Base-by-base conservation (phyloP, 1,139 yeast species). In the Blastobotrys arbuscula region DNA sequence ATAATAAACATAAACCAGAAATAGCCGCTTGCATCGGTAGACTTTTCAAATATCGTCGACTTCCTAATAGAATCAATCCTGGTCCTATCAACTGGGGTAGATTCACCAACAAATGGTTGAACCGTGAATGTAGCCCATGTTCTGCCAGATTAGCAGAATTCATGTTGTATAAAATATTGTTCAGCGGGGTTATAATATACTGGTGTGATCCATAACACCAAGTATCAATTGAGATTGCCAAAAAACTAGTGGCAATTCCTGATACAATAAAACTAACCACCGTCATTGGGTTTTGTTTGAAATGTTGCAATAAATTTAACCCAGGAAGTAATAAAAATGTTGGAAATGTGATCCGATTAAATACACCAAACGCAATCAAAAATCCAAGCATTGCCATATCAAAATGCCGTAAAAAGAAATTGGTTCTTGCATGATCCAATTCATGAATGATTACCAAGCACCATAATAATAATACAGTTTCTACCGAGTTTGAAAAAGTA, bases 51-150 rank as follows among this genome's bases (percentile, higher is more conserved):
- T 59, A 62, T 23, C 52, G 46, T 9, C 56, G 55, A 5, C 66
- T 55, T 34, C 56, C 35, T 26, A 84, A 61, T 7, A 79, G 67
- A 1, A 83, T 48, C 12, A 81, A 57, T 0, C 77, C 79, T 0
- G 98, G 97, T 0, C 98, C 98, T 8, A 89, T 50, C 2, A 92
- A 66, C 54, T 82, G 84, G 0, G 97, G 96, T 3, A 88, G 57
- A 60, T 90, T 92, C 8, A 85, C 69, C 18, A 88, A 54, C 0
- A 86, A 5, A 59, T 94, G 98, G 2, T 84, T 84, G 57, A 79
- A 82, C 35, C 78, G 71, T 1, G 94, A 81, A 61, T 94, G 98
- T 16, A 88, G 59, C 0, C 98, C 99, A 64, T 94, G 99, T 16
- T 63, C 57, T 0, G 84, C 74, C 53, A 94, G 69, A 58, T 92